Base-by-base conservation (phyloP, 2,329 filamentous ascomycete genomes). In the Diaporthe vaccinii region DNA sequence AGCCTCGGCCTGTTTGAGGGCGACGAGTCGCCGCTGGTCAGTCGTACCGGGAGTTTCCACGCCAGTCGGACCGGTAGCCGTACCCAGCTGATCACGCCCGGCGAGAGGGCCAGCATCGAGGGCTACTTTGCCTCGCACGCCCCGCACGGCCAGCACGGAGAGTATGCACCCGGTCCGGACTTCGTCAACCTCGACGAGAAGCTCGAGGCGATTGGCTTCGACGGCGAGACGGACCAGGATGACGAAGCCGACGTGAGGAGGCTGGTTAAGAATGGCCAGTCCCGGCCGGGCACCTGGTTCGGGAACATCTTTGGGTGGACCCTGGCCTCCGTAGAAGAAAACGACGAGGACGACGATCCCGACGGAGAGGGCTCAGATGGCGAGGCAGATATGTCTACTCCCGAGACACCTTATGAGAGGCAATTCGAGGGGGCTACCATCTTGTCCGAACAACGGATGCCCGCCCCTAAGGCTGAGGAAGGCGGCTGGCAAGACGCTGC, bases 401-500 rank as follows among this genome's bases (percentile, higher is more conserved):
- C 76, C 28, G 71, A 74, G 51, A 70, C 67, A 20, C 75, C 65
- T 36, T 22, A 46, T 39, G 65, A 59, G n/a, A 80, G 83, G 51
- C 83, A 85, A 67, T 82, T 85, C 36, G 86, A 86, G 77, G 86
- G 85, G 58, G 81, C 86, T 70, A 82, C 84, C 4, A 84, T 81
- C 41, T 74, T 81, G n/a, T 81, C 85, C 0, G 85, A 87, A 65
- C 87, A 89, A 67, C 82, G 82, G 14, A 83, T 91, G 53, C 86
- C 86, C 28, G 85, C 87, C 15, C 80, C 89, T 80, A 87, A 87
- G 57, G 84, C 86, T 12, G 87, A 92, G 70, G 88, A 90, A 58
- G 91, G 90, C 22, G 89, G 88, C 12, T 93, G 91, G 92, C 87
- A 90, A 75, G 92, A 93, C 82, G 92, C 91, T 36, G 91, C 91